Percentiles rank a stretch among this genome's conserved stretches.
Conservation (phyloP, 1,284 basidiomycete genomes). For the Boletellus deceptivus region DNA sequence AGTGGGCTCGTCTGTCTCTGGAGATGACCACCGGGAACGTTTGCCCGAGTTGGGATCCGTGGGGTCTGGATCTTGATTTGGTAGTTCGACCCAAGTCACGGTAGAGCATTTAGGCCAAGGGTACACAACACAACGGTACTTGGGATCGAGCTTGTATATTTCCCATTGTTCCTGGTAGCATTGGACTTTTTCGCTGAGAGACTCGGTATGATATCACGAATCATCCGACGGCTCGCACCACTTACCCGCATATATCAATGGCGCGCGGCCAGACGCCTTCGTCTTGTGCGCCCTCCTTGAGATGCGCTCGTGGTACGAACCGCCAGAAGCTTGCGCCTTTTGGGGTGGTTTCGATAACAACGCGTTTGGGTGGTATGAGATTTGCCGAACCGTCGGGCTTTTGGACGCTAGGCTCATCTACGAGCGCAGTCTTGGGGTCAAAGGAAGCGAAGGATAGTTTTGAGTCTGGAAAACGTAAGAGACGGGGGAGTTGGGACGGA, state of each 20-base stretch:
- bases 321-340: conserved; percentile 60
- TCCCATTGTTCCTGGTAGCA: conserved; percentile 78
- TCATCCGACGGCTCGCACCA: conserved; percentile 1
- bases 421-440: conserved; percentile 61
- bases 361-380: conserved; percentile 56
- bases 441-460: conserved; percentile 65
- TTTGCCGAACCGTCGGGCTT: conserved; percentile 46
- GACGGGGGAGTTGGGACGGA: conserved; percentile 51
- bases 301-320: conserved; percentile 67
- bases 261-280: conserved; percentile 70
- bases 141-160: conserved; percentile 72
- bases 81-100: conserved; percentile 35
- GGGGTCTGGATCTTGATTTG: conserved; percentile 12
- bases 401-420: conserved; percentile 34
- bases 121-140: conserved; percentile 61
- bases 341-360: conserved; percentile 63
- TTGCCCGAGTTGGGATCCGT: conserved; percentile 21
- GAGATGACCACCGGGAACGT: conserved; percentile 32
- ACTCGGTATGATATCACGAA: conserved; percentile 8
- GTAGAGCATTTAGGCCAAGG: conserved; percentile 42
- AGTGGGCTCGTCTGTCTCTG: conserved; percentile 13
- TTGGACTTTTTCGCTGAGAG: conserved; percentile 44
- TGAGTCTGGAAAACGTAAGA: conserved; percentile 54
- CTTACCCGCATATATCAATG: conserved; percentile 68
- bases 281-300: conserved; percentile 51